Evolutionary conservation across 2,329 filamentous ascomycete genomes (phyloP), one percentile per base, ranked within the genome.

Genomic region (Alternaria ethzedia): DNA sequence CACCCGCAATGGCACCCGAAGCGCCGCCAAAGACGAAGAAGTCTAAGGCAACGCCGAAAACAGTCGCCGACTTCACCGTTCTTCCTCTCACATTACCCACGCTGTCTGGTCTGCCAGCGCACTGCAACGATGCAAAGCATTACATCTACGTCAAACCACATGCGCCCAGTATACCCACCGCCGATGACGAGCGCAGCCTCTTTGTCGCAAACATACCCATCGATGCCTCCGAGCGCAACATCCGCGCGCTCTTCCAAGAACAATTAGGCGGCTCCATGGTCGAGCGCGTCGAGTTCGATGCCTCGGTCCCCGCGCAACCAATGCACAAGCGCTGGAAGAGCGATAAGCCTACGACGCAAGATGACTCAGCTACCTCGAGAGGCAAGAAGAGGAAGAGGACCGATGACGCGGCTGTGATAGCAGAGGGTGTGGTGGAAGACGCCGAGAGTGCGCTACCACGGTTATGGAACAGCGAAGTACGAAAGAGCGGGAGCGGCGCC

Each of bases 181-280:
- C 92, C 13, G 91, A 91, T 8, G 84, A 87, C 58, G 87, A 91
- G 79, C 90, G 94, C 71, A 94, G 92, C 65, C 86, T 99, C 17
- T 99, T 97, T 81, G 78, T 97, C n/a, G 91, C 94, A 67, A 98
- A 99, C 74, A 83, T 96, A 1, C 96, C 96, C 7, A 85, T 91
- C 66, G 94, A 97, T 76, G 90, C 93, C 63, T 96, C 93, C 5
- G 90, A 93, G 60, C 79, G 84, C 1, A 92, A 94, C 72, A 85
- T 98, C 45, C 89, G 93, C 47, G 85, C 89, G 45, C 82, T 98
- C 0, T 96, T 98, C 70, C 83, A 88, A 1, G 84, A 86, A 1
- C 87, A 96, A 15, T 86, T 97, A 0, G 91, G 92, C 9, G 89
- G 91, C 0, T 92, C 91, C 3, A 86, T 91, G 50, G 91, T 98